A percentile compares a stretch with the other conserved stretches of the same genome.
Evolutionary conservation across 1,139 yeast genomes (phyloP).

Genomic region (Suhomyces chickasaworum): DNA sequence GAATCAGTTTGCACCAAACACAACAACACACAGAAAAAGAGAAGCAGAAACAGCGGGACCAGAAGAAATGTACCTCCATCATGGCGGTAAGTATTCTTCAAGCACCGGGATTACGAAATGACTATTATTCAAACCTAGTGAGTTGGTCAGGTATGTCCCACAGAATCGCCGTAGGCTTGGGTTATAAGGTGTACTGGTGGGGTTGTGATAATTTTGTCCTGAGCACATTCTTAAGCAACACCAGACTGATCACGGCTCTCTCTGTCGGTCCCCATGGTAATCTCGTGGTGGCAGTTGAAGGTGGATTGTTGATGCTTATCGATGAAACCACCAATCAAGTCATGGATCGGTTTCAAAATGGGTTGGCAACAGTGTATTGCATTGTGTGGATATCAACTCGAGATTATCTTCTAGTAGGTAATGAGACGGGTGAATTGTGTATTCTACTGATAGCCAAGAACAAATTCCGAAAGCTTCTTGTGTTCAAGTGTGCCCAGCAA

Average conservation of each 20-base stretch:
- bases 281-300: constrained; percentile 55
- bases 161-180: constrained; percentile 70
- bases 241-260: constrained; percentile 57
- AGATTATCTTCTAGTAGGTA: constrained; percentile 59
- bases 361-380: constrained; percentile 52
- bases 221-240: constrained; percentile 23
- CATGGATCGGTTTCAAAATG: constrained; percentile 32
- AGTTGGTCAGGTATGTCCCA: constrained; percentile 66
- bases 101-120: constrained; percentile 77
- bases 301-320: constrained; percentile 30
- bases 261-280: constrained; percentile 52
- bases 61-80: constrained; percentile 7
- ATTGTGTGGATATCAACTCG: constrained; percentile 61
- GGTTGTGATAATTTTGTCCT: constrained; percentile 51
- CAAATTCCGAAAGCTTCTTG: background rate
- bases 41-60: background rate
- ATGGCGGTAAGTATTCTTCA: constrained; percentile 46
- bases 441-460: background rate
- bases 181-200: constrained; percentile 67
- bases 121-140: constrained; percentile 75
- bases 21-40: background rate
- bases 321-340: constrained; percentile 21
- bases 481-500: constrained; percentile 49
- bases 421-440: constrained; percentile 62
- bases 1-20: background rate